Conservation (phyloP, 2,329 filamentous ascomycete genomes). For the Paecilomyces sp. region DNA sequence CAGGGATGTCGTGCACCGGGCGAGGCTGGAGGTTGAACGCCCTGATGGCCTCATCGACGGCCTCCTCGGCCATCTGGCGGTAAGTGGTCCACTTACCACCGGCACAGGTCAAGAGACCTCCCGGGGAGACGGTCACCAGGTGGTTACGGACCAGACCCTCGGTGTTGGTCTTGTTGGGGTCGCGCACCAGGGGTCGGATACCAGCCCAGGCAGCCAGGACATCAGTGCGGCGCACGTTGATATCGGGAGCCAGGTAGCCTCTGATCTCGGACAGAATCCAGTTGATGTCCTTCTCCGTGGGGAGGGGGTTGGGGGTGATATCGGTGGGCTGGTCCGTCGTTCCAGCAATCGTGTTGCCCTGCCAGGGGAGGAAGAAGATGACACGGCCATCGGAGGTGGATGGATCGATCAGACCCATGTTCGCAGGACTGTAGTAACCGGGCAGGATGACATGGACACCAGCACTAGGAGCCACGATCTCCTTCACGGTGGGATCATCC, state of each 20-base stretch:
- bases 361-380: constrained; percentile 91
- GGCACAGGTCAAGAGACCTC: constrained; percentile 75
- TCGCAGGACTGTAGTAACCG: constrained; percentile 75
- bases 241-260: constrained; percentile 74
- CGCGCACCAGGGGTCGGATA: constrained; percentile 77
- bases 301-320: constrained; percentile 66
- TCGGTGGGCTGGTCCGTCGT: constrained; percentile 73
- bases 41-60: constrained; percentile 70
- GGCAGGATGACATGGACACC: constrained; percentile 83
- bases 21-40: constrained; percentile 57
- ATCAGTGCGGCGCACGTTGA: constrained; percentile 75
- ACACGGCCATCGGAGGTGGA: constrained; percentile 81
- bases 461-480: constrained; percentile 78
- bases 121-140: constrained; percentile 69
- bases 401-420: constrained; percentile 84
- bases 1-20: constrained; percentile 53
- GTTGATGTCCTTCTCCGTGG: constrained; percentile 75
- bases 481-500: constrained; percentile 63
- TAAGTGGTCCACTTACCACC: constrained; percentile 93
- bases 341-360: constrained; percentile 85
- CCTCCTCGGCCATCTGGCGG: constrained; percentile 86
- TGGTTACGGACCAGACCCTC: constrained; percentile 85
- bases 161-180: constrained; percentile 78
- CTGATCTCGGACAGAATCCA: constrained; percentile 83
- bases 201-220: constrained; percentile 88